A percentile compares a stretch with the other conserved stretches of the same genome.
These are phyloP conservation scores for Thelonectria olida DNA, from an alignment of 2,329 filamentous ascomycete genomes.

Conservation along the genomic window DNA sequence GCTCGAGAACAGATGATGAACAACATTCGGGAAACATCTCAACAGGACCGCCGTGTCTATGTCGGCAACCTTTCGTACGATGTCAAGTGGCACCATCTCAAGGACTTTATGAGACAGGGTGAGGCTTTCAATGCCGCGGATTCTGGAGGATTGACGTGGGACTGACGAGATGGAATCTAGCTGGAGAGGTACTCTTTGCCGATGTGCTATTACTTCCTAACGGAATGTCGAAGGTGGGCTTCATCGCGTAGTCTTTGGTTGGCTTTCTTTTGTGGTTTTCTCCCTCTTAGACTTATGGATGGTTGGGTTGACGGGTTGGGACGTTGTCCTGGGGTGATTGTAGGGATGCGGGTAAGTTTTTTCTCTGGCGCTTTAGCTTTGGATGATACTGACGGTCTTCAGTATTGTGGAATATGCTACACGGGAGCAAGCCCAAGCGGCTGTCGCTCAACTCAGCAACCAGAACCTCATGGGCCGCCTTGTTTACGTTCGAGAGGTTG, in stretches of 20 bases:
- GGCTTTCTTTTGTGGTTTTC: constrained; percentile 79
- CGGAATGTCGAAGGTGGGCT: constrained; percentile 99
- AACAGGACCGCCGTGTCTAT: constrained; percentile 99
- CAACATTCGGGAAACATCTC: constrained; percentile 90
- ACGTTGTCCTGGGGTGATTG: constrained; percentile 85
- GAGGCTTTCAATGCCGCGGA: constrained; percentile 52
- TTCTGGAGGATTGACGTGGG: constrained; percentile 39
- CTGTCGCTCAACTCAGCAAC: constrained; percentile 97
- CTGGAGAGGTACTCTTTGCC: constrained; percentile 99
- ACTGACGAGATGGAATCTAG: constrained; percentile 64
- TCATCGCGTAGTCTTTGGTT: constrained; percentile 86
- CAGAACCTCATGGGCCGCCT: constrained; percentile 98
- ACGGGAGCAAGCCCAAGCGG: constrained; percentile 97
- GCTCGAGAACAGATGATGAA: constrained; percentile 97
- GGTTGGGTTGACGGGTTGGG: constrained; percentile 99
- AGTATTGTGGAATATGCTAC: constrained; percentile 99
- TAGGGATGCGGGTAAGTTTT: constrained; percentile 98
- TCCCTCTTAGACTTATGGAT: constrained; percentile 78
- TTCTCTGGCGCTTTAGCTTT: background rate
- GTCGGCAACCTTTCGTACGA: constrained; percentile 99
- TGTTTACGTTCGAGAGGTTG: constrained; percentile 97
- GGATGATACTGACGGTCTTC: constrained; percentile 43
- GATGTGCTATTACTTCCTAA: constrained; percentile 99
- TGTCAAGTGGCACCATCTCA: constrained; percentile 99
- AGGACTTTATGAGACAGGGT: constrained; percentile 99